Percentiles rank a stretch among this genome's conserved stretches.
Conservation (phyloP, 2,329 filamentous ascomycete species). For the Cytospora chrysosperma region DNA sequence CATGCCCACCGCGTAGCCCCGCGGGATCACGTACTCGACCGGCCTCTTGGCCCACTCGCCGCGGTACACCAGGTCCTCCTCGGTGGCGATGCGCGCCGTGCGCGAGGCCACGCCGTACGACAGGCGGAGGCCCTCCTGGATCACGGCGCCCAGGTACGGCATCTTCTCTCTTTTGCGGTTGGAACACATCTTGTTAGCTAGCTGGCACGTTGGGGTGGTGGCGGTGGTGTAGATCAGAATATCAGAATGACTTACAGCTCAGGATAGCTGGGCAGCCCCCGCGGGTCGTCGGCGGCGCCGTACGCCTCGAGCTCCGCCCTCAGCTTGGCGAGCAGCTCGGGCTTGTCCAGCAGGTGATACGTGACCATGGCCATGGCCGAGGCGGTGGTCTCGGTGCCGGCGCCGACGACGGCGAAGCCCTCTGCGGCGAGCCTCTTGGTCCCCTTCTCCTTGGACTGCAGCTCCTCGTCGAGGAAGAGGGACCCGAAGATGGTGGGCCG, state of each 20-base stretch:
- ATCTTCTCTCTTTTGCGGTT: conserved; percentile 1
- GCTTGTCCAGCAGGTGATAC: conserved; percentile 25
- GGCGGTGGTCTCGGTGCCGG: conserved; percentile 27
- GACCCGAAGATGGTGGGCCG: conserved; percentile 35
- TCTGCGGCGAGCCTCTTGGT: conserved; percentile 33
- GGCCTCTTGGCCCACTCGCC: conserved; percentile 21
- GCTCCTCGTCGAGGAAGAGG: conserved; percentile 29
- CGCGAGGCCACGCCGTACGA: conserved; percentile 22
- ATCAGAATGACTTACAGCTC: conserved; percentile 14
- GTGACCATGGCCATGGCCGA: conserved; percentile 26
- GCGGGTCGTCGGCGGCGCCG: conserved; percentile 30
- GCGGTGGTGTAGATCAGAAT: too few species aligned
- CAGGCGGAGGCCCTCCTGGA: conserved; percentile 18
- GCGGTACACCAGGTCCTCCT: conserved; percentile 24
- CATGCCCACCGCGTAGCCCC: conserved; percentile 26
- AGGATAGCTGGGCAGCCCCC: neutral
- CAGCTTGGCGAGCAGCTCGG: conserved; percentile 8
- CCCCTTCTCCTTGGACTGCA: conserved; percentile 33
- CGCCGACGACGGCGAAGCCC: conserved; percentile 33
- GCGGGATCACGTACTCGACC: conserved; percentile 25
- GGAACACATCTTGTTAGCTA: neutral
- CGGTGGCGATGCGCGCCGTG: conserved; percentile 25
- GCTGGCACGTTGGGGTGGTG: too few species aligned
- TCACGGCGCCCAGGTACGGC: conserved; percentile 20
- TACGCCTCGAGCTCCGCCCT: conserved; percentile 38